These are phyloP conservation scores for Leptodontidium sp. DNA, from an alignment of 2,329 filamentous ascomycete genomes.

Conservation along the genomic window DNA sequence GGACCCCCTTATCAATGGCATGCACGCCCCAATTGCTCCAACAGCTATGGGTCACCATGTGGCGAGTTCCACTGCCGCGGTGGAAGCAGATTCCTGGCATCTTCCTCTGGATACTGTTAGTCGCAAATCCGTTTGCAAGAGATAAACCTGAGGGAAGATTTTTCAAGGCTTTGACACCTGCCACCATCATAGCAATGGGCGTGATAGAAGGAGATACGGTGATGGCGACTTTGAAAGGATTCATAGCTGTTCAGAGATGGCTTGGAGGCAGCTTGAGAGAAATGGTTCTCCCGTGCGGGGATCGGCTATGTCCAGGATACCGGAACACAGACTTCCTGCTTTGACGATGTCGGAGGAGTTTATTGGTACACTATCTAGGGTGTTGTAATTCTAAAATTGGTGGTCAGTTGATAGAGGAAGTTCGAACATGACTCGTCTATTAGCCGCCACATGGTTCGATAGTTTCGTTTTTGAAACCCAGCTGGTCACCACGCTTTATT, in stretches of 20 bases:
- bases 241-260: constrained; percentile 46
- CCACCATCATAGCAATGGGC: constrained; percentile 43
- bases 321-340: not conserved
- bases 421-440: not conserved
- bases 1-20: constrained; percentile 42
- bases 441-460: too few relatives aligned
- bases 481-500: too few relatives aligned
- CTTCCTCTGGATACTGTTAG: constrained; percentile 46
- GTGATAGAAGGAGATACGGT: constrained; percentile 44
- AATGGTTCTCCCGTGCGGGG: not conserved
- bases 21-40: constrained; percentile 34
- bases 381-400: not conserved
- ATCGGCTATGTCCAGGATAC: not conserved
- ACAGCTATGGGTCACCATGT: constrained; percentile 42
- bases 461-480: too few relatives aligned
- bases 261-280: constrained; percentile 28
- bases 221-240: constrained; percentile 42
- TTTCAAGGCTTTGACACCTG: constrained; percentile 45
- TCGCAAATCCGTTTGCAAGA: constrained; percentile 41
- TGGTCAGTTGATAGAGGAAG: not conserved
- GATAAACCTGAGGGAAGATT: constrained; percentile 43
- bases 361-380: not conserved
- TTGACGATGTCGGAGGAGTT: not conserved
- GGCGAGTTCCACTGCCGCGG: constrained; percentile 39
- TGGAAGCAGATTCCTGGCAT: constrained; percentile 48